Percentiles rank a stretch among this genome's conserved stretches.
Evolutionary conservation across 192 early-diverging fungal species (phyloP).

Genomic region (Spizellomyces punctatus): DNA sequence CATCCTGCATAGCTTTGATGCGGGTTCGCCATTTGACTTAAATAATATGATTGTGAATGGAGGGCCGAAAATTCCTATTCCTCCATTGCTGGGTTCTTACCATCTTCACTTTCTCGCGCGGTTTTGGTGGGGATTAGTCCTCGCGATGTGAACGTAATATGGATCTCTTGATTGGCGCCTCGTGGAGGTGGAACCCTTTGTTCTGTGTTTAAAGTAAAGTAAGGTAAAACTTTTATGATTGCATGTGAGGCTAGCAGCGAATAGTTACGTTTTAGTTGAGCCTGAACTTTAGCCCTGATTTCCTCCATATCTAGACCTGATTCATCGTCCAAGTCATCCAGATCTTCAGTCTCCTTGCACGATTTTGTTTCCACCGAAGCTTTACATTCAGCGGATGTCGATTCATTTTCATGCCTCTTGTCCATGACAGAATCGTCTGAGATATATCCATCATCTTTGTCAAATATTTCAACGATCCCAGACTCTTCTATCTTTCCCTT

Average conservation of each 20-base stretch:
- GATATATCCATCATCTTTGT: slow-evolving; percentile 10
- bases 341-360: slow-evolving; percentile 1
- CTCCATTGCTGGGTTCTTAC: slow-evolving; percentile 17
- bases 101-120: slow-evolving; percentile 59
- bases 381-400: background rate
- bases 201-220: background rate
- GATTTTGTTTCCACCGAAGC: background rate
- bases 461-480: slow-evolving; percentile 34
- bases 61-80: no score
- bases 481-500: slow-evolving; percentile 13
- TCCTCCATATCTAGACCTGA: slow-evolving; percentile 53
- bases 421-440: background rate
- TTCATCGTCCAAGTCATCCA: slow-evolving; percentile 36
- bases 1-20: slow-evolving; percentile 40
- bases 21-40: slow-evolving; percentile 49
- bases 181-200: slow-evolving; percentile 20
- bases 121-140: slow-evolving; percentile 47
- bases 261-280: slow-evolving; percentile 30
- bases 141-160: slow-evolving; percentile 47
- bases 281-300: slow-evolving; percentile 43
- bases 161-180: slow-evolving; percentile 28
- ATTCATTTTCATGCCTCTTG: background rate
- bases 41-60: background rate
- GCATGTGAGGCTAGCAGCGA: background rate
- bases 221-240: background rate